phyloP scores from a whole-genome alignment of 371 early-diverging fungal species.

The Catenaria anguillulae region DNA sequence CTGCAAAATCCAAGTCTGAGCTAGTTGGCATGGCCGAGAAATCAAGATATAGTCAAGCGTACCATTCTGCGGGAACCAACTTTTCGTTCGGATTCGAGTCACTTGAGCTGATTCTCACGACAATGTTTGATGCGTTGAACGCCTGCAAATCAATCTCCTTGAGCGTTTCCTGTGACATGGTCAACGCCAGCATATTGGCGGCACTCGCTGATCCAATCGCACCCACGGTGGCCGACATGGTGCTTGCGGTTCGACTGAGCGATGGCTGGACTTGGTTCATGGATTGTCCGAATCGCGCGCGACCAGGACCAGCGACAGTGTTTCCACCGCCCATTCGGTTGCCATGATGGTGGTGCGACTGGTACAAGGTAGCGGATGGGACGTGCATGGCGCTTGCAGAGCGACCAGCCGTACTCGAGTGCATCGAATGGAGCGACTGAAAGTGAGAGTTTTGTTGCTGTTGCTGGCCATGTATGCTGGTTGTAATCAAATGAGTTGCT shows the following conservation, averaged over 20 bases:
- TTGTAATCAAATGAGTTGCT: background rate
- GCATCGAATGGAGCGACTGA: background rate
- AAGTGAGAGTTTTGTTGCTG: background rate
- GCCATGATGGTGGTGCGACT: too few relatives aligned
- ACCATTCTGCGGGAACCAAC: slow-evolving; percentile 4
- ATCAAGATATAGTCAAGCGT: background rate
- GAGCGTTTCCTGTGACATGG: background rate
- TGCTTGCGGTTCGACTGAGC: background rate
- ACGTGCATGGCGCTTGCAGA: background rate
- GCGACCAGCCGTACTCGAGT: background rate
- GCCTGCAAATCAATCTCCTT: slow-evolving; percentile 5
- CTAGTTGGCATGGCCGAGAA: background rate
- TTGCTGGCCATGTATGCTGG: background rate
- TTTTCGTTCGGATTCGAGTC: slow-evolving; percentile 1
- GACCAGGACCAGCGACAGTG: too few relatives aligned
- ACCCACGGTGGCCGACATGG: background rate
- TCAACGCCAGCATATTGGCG: background rate
- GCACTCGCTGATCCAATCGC: background rate
- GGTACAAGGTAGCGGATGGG: too few relatives aligned
- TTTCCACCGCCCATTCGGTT: background rate
- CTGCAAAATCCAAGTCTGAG: background rate
- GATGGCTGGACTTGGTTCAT: background rate
- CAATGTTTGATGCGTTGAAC: background rate
- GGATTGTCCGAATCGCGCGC: background rate
- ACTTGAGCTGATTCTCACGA: background rate